A percentile compares a stretch with the other conserved stretches of the same genome.
Evolutionary conservation across 2,329 filamentous ascomycete species (phyloP).

Genomic region (Calonectria crousiana): DNA sequence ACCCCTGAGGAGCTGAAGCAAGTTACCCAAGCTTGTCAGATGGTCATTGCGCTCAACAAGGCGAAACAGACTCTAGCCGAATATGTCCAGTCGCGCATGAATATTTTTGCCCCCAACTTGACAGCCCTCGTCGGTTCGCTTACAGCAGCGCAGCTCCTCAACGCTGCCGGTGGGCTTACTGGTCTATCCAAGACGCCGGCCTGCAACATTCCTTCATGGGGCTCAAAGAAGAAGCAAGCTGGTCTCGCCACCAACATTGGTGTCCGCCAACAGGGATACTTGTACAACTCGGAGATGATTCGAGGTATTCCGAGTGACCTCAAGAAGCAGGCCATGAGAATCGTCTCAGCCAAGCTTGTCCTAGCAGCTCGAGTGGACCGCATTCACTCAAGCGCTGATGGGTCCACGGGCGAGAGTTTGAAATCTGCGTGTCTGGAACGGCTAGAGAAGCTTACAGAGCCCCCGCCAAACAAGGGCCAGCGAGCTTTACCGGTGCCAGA

Average conservation of each 20-base stretch:
- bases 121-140: slow-evolving; percentile 91
- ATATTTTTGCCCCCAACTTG: slow-evolving; percentile 92
- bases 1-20: slow-evolving; percentile 78
- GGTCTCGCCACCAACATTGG: slow-evolving; percentile 95
- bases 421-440: slow-evolving; percentile 86
- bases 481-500: slow-evolving; percentile 92
- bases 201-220: slow-evolving; percentile 91
- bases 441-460: slow-evolving; percentile 92
- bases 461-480: slow-evolving; percentile 87
- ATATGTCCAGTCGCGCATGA: slow-evolving; percentile 98
- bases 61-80: slow-evolving; percentile 90
- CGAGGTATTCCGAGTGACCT: slow-evolving; percentile 86
- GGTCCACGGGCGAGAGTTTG: slow-evolving; percentile 84
- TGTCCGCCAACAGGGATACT: slow-evolving; percentile 89
- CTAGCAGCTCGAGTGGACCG: slow-evolving; percentile 93
- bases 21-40: slow-evolving; percentile 84
- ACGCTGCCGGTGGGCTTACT: slow-evolving; percentile 88
- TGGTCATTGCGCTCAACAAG: slow-evolving; percentile 87
- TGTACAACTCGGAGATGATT: slow-evolving; percentile 93
- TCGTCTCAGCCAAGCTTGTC: slow-evolving; percentile 92
- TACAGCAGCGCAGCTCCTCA: slow-evolving; percentile 96
- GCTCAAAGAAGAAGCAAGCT: slow-evolving; percentile 86
- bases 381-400: slow-evolving; percentile 84
- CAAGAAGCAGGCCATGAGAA: slow-evolving; percentile 94
- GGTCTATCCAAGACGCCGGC: slow-evolving; percentile 92